Percentiles rank a stretch among this genome's conserved stretches.
Conservation (phyloP, 2,329 filamentous ascomycete genomes). For the Botryotinia convoluta region DNA sequence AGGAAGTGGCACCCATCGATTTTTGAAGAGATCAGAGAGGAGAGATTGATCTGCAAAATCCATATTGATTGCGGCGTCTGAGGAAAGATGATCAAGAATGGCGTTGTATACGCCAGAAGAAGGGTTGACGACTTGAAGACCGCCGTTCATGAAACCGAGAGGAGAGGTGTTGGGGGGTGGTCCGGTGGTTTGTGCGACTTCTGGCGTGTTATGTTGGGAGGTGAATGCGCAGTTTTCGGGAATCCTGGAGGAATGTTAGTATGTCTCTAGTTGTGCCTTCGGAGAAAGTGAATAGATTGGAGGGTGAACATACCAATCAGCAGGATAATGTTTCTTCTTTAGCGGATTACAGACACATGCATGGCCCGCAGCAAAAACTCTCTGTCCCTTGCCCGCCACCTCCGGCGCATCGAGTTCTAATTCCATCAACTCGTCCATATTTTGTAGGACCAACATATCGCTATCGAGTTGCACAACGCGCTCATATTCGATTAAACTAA, state of each 20-base stretch:
- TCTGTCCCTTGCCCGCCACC: conserved; percentile 48
- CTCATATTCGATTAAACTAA: conserved; percentile 72
- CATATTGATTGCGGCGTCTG: conserved; percentile 44
- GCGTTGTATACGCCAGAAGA: conserved; percentile 47
- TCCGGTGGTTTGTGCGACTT: conserved; percentile 46
- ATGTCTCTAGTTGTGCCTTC: background rate
- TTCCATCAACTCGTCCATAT: conserved; percentile 95
- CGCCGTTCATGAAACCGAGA: conserved; percentile 54
- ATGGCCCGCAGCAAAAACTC: conserved; percentile 79
- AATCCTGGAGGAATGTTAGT: conserved; percentile 39
- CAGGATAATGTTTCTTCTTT: conserved; percentile 74
- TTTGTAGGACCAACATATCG: conserved; percentile 79
- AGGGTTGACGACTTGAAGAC: conserved; percentile 57
- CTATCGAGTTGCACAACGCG: conserved; percentile 82
- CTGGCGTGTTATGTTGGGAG: conserved; percentile 48
- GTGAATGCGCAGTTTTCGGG: conserved; percentile 59
- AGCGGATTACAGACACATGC: conserved; percentile 86
- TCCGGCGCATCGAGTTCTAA: conserved; percentile 63
- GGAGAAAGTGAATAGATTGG: background rate
- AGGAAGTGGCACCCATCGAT: conserved; percentile 56
- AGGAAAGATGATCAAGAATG: conserved; percentile 52
- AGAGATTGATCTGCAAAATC: conserved; percentile 61
- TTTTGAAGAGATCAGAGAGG: conserved; percentile 53
- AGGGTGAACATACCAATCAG: conserved; percentile 55
- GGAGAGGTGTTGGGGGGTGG: conserved; percentile 47